phyloP scores from a whole-genome alignment of 116 monocot species.

The Posidonia oceanica region DNA sequence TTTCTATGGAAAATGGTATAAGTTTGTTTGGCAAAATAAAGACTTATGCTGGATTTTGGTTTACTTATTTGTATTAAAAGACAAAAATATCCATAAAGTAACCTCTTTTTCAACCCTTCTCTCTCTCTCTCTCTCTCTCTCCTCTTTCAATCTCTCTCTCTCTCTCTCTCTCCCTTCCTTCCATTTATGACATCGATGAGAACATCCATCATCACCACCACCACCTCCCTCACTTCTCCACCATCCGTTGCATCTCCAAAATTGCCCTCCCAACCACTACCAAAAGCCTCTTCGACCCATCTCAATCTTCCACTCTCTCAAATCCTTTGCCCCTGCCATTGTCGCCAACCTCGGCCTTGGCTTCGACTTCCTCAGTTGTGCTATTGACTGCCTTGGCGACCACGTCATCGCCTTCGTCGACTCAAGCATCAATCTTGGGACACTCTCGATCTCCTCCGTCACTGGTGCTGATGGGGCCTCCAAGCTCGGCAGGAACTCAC shows the following conservation, averaged over 20 bases:
- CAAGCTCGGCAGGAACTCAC: conserved; percentile 59
- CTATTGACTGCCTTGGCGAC: conserved; percentile 76
- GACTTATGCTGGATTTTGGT: too few species aligned
- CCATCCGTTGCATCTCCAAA: too few species aligned
- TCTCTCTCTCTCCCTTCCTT: too few species aligned
- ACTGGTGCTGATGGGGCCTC: conserved; percentile 18
- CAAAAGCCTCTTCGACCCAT: conserved; percentile 30
- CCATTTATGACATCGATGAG: too few species aligned
- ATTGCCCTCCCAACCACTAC: not conserved
- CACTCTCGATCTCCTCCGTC: conserved; percentile 53
- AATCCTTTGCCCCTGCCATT: conserved; percentile 87
- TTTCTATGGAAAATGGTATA: too few species aligned
- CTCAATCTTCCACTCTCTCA: conserved; percentile 41
- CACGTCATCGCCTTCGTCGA: conserved; percentile 59
- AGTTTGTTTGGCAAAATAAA: too few species aligned
- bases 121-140: too few species aligned
- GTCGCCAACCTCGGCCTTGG: conserved; percentile 99
- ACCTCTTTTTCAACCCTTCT: too few species aligned
- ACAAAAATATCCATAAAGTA: too few species aligned
- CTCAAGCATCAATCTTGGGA: conserved; percentile 41
- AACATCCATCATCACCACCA: too few species aligned
- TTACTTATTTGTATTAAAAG: too few species aligned
- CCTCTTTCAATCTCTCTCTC: not conserved
- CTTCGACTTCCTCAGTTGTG: conserved; percentile 95
- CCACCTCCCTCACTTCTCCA: too few species aligned